Base-by-base conservation (phyloP, 371 early-diverging fungal species). In the Smittium mucronatum region DNA sequence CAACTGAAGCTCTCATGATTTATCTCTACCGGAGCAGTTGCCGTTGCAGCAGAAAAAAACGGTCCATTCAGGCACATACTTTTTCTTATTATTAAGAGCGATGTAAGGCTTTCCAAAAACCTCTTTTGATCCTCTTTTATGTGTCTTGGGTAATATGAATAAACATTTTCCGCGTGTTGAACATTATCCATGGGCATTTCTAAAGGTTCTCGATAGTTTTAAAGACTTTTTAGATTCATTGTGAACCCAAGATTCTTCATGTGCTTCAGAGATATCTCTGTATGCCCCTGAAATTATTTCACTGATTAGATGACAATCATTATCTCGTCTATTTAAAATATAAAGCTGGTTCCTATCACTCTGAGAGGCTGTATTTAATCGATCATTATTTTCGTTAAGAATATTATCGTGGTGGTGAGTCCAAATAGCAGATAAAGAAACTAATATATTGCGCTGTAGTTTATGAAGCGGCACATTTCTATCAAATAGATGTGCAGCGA, bases 401-500 rank as follows among this genome's bases (percentile, higher is more conserved):
- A 75, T 11, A 69, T 71, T 21, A 81, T 81, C 0, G 78, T 75
- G 25, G 77, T 74, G 0, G 80, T 76, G 0, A 84, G 75, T 8
- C 81, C 84, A 68, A 84, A 84, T 1, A 80, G 75, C 30, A 77
- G 67, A 0, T 76, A 75, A 1, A 70, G 70, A 73, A 76, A 84
- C 71, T 81, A 81, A 70, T 81, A 83, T 26, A 73, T 70, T 32
- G 75, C 69, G 17, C 74, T 75, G 32, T 80, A 71, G 76, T 81
- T 82, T n/a, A 71, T 60, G 61, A 82, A 81, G 5, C 26, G 59
- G 26, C 59, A 59, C 59, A 59, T 59, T 59, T 28, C 26, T 5
- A 28, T 28, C 28, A 26, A 59, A 15, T n/a, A 5, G 11, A 2
- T n/a, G 25, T 74, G 72, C 26, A 78, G 69, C 0, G 75, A 74